A percentile compares a stretch with the other conserved stretches of the same genome.
phyloP scores from a whole-genome alignment of 2,329 filamentous ascomycete genomes.

The Aulographum hederae region DNA sequence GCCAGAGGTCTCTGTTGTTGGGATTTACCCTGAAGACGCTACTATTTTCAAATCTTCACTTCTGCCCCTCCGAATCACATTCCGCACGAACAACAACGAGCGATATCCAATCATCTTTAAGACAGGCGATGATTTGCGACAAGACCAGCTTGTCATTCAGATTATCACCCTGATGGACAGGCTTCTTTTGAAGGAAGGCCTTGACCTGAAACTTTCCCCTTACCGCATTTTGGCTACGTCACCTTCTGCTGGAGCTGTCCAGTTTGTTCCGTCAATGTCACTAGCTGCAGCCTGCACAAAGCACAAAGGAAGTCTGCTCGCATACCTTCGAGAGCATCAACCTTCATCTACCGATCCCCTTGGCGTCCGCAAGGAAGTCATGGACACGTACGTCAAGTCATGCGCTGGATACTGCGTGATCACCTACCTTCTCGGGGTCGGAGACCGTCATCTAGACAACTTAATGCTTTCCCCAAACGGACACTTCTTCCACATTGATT shows the following conservation, averaged over 20 bases:
- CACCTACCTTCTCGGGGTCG: conserved; percentile 91
- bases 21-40: conserved; percentile 67
- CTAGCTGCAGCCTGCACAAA: conserved; percentile 71
- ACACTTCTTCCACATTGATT: conserved; percentile 97
- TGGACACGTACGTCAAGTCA: conserved; percentile 90
- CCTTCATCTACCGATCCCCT: conserved; percentile 67
- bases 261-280: conserved; percentile 77
- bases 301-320: conserved; percentile 61
- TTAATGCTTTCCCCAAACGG: conserved; percentile 75
- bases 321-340: conserved; percentile 77
- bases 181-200: conserved; percentile 82
- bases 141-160: conserved; percentile 92
- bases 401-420: conserved; percentile 98
- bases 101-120: conserved; percentile 92
- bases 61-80: conserved; percentile 77
- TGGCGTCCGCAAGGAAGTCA: conserved; percentile 74
- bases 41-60: conserved; percentile 92
- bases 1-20: conserved; percentile 60
- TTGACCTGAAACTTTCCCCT: conserved; percentile 85
- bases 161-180: conserved; percentile 98
- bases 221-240: conserved; percentile 94
- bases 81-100: conserved; percentile 59
- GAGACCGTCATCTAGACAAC: conserved; percentile 90
- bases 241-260: conserved; percentile 72
- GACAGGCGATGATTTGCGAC: conserved; percentile 84